Base-by-base conservation (phyloP, 768 basidiomycete genomes). In the Infundibulicybe gibba region DNA sequence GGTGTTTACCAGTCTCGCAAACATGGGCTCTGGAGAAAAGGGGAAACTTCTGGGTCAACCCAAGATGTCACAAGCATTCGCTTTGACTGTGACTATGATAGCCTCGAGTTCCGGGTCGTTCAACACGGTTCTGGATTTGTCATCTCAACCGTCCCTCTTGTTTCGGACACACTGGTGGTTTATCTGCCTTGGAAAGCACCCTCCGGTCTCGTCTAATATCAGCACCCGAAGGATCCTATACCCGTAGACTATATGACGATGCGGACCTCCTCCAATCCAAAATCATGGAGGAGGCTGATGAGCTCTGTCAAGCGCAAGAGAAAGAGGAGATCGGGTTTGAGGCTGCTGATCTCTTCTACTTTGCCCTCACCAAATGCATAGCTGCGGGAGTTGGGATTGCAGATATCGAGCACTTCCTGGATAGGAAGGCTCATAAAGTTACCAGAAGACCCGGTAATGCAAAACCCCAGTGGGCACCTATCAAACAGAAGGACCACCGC, bases 241-340 rank as follows among this genome's bases (percentile, higher is more conserved):
- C 97, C 14, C 81, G 77, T 43, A 74, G 91, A 44, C 69, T 99
- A 20, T 97, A 98, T 67, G 73, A 77, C 37, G 90, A 97, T 61
- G 69, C 85, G 4, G 77, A 75, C 40, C 75, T 99, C n/a, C 71
- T 98, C 39, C 79, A 75, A 40, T 86, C 93, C 43, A 99, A 99
- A 74, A 93, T 99, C 53, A 91, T 89, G 84, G 97, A 99, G 66
- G 97, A 99, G 63, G 97, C 97, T 0, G 90, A 95, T 56, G 97
- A 99, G 64, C 77, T 99, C n/a, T 95, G 93, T 61, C 75, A 75
- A 14, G 91, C 91, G 17, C 71, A 81, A 54, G 80, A 81, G 1
- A 80, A 79, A 59, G 83, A 88, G 41, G 90, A 97, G 25, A 71
- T 97, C 13, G 89, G 94, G 1, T 95, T 94, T 51, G 97, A 99